Conservation (phyloP, 2,329 filamentous ascomycete species). For the Hirsutella minnesotensis region DNA sequence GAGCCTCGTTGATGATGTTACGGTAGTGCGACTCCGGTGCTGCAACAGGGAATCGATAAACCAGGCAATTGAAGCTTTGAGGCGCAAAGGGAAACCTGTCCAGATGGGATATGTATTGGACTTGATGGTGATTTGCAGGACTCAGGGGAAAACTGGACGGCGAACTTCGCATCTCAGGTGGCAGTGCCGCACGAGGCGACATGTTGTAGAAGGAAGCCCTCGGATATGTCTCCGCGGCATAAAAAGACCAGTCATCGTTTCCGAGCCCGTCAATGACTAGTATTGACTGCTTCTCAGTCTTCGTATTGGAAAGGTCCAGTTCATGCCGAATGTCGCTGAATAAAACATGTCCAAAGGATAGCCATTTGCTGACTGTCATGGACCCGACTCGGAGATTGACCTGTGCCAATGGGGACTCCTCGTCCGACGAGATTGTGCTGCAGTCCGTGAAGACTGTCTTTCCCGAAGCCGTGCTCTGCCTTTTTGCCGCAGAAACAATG, state of each 20-base stretch:
- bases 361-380: conserved; percentile 79
- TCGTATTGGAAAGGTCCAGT: conserved; percentile 32
- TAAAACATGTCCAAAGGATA: conserved; percentile 72
- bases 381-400: conserved; percentile 70
- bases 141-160: conserved; percentile 39
- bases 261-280: conserved; percentile 74
- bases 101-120: conserved; percentile 51
- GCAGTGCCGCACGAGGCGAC: conserved; percentile 43
- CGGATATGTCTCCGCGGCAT: conserved; percentile 70
- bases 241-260: conserved; percentile 84
- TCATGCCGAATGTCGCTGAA: conserved; percentile 72
- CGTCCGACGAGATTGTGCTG: conserved; percentile 36
- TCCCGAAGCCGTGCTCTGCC: conserved; percentile 18
- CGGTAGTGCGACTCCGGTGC: conserved; percentile 57
- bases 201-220: conserved; percentile 67
- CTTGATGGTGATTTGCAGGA: conserved; percentile 63
- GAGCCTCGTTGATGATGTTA: conserved; percentile 61
- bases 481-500: conserved; percentile 10
- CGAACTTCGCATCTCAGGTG: conserved; percentile 28
- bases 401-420: conserved; percentile 53
- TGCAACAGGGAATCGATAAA: conserved; percentile 65
- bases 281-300: conserved; percentile 43
- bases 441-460: conserved; percentile 28
- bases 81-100: conserved; percentile 63
- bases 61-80: conserved; percentile 64